phyloP scores from a whole-genome alignment of 1,284 basidiomycete genomes.

The Ceratobasidium sp. region DNA sequence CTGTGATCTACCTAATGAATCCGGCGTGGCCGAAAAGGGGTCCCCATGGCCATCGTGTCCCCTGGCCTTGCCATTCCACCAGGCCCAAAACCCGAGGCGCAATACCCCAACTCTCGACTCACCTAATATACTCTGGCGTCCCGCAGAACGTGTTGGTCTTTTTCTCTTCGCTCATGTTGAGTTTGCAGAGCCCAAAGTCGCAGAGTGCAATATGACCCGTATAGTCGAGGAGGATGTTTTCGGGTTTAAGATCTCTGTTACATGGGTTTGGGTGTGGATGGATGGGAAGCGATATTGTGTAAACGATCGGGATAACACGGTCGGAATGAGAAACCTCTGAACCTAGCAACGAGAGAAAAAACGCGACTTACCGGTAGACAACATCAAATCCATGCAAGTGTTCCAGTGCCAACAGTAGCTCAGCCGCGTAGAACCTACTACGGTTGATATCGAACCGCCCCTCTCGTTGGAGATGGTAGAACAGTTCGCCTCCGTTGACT shows the following conservation, averaged over 20 bases:
- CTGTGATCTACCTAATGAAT: slow-evolving; percentile 9
- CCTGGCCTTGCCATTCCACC: not conserved
- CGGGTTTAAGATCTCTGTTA: slow-evolving; percentile 90
- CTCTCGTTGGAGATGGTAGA: slow-evolving; percentile 96
- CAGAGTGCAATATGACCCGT: slow-evolving; percentile 98
- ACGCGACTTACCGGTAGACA: slow-evolving; percentile 78
- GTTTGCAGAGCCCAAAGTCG: slow-evolving; percentile 98
- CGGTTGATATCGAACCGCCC: slow-evolving; percentile 94
- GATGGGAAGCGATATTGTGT: not conserved
- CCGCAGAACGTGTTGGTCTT: slow-evolving; percentile 77
- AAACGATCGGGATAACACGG: not conserved
- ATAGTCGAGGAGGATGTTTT: slow-evolving; percentile 96
- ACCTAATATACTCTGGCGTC: slow-evolving; percentile 53
- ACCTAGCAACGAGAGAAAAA: slow-evolving; percentile 7
- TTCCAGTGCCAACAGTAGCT: slow-evolving; percentile 91
- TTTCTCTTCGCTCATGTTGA: slow-evolving; percentile 98
- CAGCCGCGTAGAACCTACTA: slow-evolving; percentile 95
- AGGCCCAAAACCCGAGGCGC: not conserved
- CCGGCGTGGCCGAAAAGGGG: not conserved
- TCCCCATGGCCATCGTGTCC: not conserved
- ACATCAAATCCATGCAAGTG: slow-evolving; percentile 98
- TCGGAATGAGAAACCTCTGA: slow-evolving; percentile 17
- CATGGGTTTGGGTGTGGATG: not conserved
- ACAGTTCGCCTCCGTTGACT: slow-evolving; percentile 98
- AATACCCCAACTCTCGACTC: slow-evolving; percentile 48